A percentile compares a stretch with the other conserved stretches of the same genome.
phyloP scores from a whole-genome alignment of 1,139 yeast species.

The Pichia sp. region DNA sequence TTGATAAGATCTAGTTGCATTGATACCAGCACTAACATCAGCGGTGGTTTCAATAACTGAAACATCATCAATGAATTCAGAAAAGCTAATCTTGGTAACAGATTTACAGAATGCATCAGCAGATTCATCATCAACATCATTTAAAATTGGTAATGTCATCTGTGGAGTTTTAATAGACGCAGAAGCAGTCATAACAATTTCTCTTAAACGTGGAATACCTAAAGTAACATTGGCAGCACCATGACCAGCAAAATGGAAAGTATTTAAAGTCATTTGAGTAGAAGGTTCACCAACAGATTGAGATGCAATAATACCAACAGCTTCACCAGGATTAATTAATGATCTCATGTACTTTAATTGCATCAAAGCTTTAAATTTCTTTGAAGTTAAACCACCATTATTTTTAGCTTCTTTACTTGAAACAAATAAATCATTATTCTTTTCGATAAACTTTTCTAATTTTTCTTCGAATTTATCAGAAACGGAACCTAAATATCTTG shows the following conservation, averaged over 20 bases:
- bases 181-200: slow-evolving; percentile 98
- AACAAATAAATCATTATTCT: slow-evolving; percentile 50
- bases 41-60: slow-evolving; percentile 85
- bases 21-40: slow-evolving; percentile 41
- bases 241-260: slow-evolving; percentile 99
- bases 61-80: slow-evolving; percentile 84
- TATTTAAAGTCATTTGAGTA: slow-evolving; percentile 98
- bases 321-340: slow-evolving; percentile 90
- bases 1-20: slow-evolving; percentile 65
- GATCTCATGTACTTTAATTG: slow-evolving; percentile 98
- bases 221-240: slow-evolving; percentile 99
- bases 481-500: slow-evolving; percentile 86
- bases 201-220: slow-evolving; percentile 99
- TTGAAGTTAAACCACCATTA: slow-evolving; percentile 57
- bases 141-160: slow-evolving; percentile 84
- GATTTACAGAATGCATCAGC: slow-evolving; percentile 94
- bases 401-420: slow-evolving; percentile 42
- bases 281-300: slow-evolving; percentile 99
- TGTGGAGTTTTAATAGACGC: slow-evolving; percentile 95
- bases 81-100: slow-evolving; percentile 74
- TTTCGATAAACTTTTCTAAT: slow-evolving; percentile 61
- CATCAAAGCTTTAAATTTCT: slow-evolving; percentile 94
- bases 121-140: slow-evolving; percentile 73
- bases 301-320: slow-evolving; percentile 97
- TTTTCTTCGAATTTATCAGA: slow-evolving; percentile 83